A percentile compares a stretch with the other conserved stretches of the same genome.
phyloP scores from a whole-genome alignment of 176 grass and related monocot species.

The Oryza meridionalis region DNA sequence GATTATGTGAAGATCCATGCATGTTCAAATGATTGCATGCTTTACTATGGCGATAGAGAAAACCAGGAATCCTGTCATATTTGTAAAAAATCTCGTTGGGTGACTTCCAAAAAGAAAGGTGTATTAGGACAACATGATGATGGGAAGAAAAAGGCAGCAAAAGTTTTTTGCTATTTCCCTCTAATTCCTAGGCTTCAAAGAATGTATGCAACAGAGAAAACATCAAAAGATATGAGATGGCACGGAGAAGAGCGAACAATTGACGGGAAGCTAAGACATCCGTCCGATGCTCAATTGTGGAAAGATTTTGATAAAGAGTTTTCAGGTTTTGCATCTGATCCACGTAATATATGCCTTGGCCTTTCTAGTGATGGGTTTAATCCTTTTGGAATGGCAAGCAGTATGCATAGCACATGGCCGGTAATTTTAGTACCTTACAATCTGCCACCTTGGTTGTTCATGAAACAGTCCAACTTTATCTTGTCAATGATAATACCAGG shows the following conservation, averaged over 20 bases:
- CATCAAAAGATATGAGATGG: not conserved
- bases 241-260: not conserved
- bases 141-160: not conserved
- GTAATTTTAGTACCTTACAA: slow-evolving; percentile 2
- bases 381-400: not conserved
- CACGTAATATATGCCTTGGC: not conserved
- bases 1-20: not conserved
- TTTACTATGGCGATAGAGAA: slow-evolving; percentile 15
- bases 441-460: not conserved
- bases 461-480: not conserved
- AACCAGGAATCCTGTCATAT: not conserved
- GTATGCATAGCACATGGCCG: not conserved
- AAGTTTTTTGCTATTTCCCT: not conserved
- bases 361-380: not conserved
- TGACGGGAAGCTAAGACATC: not conserved
- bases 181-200: slow-evolving; percentile 9
- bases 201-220: not conserved
- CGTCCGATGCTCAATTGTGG: not conserved
- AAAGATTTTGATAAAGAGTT: not conserved
- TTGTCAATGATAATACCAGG: not conserved
- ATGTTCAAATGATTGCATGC: slow-evolving; percentile 1
- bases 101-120: not conserved
- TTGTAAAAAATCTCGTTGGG: not conserved
- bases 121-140: not conserved
- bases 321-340: not conserved